These are phyloP conservation scores for Aspergillus oerlinghausenensis DNA, from an alignment of 2,329 filamentous ascomycete genomes.

Conservation along the genomic window DNA sequence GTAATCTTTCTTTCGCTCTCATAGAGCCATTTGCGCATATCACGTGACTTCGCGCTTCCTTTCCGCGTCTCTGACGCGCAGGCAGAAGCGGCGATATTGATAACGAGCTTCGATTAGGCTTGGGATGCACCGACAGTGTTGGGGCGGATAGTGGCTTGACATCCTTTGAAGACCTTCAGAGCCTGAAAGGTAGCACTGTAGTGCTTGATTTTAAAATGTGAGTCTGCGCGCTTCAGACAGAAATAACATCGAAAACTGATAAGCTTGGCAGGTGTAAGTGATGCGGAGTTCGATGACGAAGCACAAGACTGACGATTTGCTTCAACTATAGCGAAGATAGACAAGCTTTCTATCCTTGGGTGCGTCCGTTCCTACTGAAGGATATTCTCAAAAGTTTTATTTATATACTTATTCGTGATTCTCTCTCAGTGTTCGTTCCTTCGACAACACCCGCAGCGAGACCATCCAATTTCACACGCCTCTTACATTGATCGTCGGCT, in stretches of 20 bases:
- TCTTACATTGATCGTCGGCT: slow-evolving; percentile 91
- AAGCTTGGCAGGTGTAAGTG: slow-evolving; percentile 29
- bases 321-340: slow-evolving; percentile 64
- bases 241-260: slow-evolving; percentile 9
- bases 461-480: slow-evolving; percentile 85
- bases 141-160: neutral
- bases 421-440: slow-evolving; percentile 66
- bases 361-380: slow-evolving; percentile 24
- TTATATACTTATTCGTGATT: slow-evolving; percentile 4
- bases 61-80: slow-evolving; percentile 19
- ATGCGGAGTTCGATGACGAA: slow-evolving; percentile 1
- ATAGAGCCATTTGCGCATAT: neutral
- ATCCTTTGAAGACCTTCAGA: neutral
- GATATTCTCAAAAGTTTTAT: neutral
- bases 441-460: slow-evolving; percentile 69
- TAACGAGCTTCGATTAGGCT: neutral
- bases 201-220: slow-evolving; percentile 2
- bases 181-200: neutral
- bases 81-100: slow-evolving; percentile 6
- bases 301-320: slow-evolving; percentile 1
- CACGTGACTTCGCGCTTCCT: slow-evolving; percentile 14
- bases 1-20: neutral
- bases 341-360: slow-evolving; percentile 83
- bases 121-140: neutral
- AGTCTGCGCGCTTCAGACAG: neutral